phyloP scores from a whole-genome alignment of 352 stramenopile species.

The Phytophthora cryptogea region DNA sequence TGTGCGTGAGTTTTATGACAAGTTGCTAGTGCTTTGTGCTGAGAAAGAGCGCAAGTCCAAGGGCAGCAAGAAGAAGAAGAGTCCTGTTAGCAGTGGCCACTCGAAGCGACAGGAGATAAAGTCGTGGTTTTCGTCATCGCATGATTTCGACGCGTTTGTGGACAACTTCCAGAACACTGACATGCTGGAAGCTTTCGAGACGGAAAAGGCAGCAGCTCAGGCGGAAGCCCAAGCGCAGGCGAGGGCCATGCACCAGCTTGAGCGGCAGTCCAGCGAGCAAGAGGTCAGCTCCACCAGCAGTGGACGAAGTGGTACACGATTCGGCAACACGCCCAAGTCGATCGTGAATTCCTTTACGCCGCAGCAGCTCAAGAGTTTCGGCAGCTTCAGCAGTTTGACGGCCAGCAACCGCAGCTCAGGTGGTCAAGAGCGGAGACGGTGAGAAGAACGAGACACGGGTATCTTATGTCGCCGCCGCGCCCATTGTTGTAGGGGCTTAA shows the following conservation, averaged over 20 bases:
- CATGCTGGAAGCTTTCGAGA: slow-evolving; percentile 53
- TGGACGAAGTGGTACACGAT: slow-evolving; percentile 37
- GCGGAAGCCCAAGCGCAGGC: slow-evolving; percentile 35
- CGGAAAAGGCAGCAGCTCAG: slow-evolving; percentile 38
- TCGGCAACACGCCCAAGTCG: slow-evolving; percentile 39
- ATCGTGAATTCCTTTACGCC: slow-evolving; percentile 45
- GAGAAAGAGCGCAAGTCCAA: slow-evolving; percentile 71
- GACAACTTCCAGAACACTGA: slow-evolving; percentile 65
- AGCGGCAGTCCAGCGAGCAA: slow-evolving; percentile 41
- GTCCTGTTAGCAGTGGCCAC: slow-evolving; percentile 44
- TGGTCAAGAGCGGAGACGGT: slow-evolving; percentile 33
- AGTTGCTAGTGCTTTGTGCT: slow-evolving; percentile 51
- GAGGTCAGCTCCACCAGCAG: slow-evolving; percentile 47
- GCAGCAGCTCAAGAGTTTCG: slow-evolving; percentile 61
- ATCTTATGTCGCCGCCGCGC: slow-evolving; percentile 6
- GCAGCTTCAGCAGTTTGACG: slow-evolving; percentile 65
- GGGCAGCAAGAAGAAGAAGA: slow-evolving; percentile 52
- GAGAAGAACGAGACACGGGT: slow-evolving; percentile 15
- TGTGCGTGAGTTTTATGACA: slow-evolving; percentile 74
- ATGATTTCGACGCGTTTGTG: slow-evolving; percentile 84
- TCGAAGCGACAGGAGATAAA: slow-evolving; percentile 86
- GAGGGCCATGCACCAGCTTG: slow-evolving; percentile 35
- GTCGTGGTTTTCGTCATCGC: slow-evolving; percentile 83
- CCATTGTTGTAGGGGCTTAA: slow-evolving; percentile 17
- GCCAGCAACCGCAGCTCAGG: slow-evolving; percentile 37